Evolutionary conservation across 2,329 filamentous ascomycete species (phyloP), one percentile per base, ranked within the genome.

Genomic region (Nigrograna mackinnonii): DNA sequence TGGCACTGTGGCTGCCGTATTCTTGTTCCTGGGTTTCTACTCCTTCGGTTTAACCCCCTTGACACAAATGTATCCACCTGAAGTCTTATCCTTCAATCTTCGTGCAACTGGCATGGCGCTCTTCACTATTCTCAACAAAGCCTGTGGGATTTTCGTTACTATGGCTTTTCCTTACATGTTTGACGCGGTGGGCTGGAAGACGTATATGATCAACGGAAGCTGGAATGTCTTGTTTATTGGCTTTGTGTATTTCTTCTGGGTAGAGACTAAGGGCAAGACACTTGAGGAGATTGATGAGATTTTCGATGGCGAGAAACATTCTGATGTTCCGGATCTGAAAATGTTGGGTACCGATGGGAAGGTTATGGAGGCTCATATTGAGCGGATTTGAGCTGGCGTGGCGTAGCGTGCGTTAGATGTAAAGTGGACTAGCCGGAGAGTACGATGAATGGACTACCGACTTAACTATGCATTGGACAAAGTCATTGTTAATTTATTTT

Each of bases 161-260:
- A 71, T 68, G 40, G 62, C 69, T 21, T 70, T 74, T 60, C 35
- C 35, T 17, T 37, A 37, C 16, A 19, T 12, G 6, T 24, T 37
- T 1, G 54, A 55, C 2, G 70, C 64, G 24, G 73, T 76, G 14
- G 72, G 71, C 2, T 76, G 70, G 70, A 73, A 69, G 46, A 71
- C 70, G 60, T 78, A 74, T 44, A 73, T 78, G 52, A 64, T 78
- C 39, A 78, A 77, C 42, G 74, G 60, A 4, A 64, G 62, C 1
- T 73, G 67, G 63, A 70, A 76, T 43, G 62, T 77, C 12, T 38
- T 74, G 1, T 62, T 72, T 19, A 44, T 60, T 18, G 51, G 57
- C 6, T 56, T 72, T 17, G 71, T 75, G 28, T 64, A 69, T 34
- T 62, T 64, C 54, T 17, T 19, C 16, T 50, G 44, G 44, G 44